Evolutionary conservation across 2,329 filamentous ascomycete genomes (phyloP).

Genomic region (Pseudogymnoascus sp.): DNA sequence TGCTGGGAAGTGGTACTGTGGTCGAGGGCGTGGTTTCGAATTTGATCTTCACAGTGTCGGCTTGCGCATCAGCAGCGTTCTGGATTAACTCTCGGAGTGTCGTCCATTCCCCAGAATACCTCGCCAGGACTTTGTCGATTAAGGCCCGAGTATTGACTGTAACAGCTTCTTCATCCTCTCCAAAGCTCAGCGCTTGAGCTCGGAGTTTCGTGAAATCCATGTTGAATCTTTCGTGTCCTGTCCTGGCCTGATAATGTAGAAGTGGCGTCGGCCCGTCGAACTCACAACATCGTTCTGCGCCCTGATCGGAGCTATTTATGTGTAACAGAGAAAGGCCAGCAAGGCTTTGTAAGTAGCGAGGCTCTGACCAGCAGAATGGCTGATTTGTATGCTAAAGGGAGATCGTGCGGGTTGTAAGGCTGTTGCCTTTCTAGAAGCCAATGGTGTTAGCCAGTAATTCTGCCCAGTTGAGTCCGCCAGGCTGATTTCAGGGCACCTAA

Average conservation of each 20-base stretch:
- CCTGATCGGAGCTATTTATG: neutral
- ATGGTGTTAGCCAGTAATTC: neutral
- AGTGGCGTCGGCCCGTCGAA: neutral
- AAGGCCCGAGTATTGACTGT: conserved; percentile 94
- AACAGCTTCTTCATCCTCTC: conserved; percentile 90
- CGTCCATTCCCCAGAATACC: conserved; percentile 94
- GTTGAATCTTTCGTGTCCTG: conserved; percentile 10
- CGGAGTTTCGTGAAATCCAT: conserved; percentile 73
- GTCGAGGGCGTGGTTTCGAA: conserved; percentile 86
- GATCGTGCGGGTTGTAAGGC: neutral
- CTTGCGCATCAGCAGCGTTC: conserved; percentile 95
- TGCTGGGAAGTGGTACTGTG: conserved; percentile 56
- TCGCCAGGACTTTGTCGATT: conserved; percentile 94
- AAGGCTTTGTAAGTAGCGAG: neutral
- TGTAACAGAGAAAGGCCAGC: neutral
- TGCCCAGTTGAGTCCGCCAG: neutral
- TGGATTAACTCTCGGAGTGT: conserved; percentile 88
- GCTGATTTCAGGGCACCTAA: neutral
- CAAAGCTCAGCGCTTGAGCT: conserved; percentile 76
- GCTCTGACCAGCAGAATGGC: neutral
- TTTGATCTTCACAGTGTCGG: conserved; percentile 78
- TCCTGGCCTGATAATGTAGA: neutral
- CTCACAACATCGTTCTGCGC: neutral
- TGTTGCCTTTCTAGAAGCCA: neutral
- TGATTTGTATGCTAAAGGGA: neutral